Percentiles rank a stretch among this genome's conserved stretches.
These are phyloP conservation scores for Cercis canadensis DNA, from an alignment of 306 rosid genomes.

Conservation along the genomic window DNA sequence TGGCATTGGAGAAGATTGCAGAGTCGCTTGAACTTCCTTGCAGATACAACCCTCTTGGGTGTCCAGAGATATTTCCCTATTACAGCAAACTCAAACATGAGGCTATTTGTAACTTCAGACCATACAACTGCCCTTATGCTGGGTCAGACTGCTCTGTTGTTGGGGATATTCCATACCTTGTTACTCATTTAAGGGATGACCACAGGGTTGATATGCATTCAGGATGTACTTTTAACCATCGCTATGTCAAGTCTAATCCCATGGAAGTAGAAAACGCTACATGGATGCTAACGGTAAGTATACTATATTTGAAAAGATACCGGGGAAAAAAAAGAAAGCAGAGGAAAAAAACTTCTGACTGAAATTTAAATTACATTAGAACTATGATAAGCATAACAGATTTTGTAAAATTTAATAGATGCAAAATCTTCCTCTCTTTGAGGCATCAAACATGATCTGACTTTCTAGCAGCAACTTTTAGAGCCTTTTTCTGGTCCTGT, in stretches of 20 bases:
- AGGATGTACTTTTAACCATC: slow-evolving; percentile 84
- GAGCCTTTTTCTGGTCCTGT: neutral
- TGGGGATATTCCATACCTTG: slow-evolving; percentile 72
- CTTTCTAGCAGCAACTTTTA: neutral
- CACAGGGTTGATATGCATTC: slow-evolving; percentile 89
- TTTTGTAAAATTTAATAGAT: neutral
- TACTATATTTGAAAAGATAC: slow-evolving; percentile 3
- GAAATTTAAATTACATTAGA: neutral
- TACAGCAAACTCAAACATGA: slow-evolving; percentile 79
- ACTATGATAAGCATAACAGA: neutral
- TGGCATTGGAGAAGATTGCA: slow-evolving; percentile 81
- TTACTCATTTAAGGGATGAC: slow-evolving; percentile 72
- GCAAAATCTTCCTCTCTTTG: too few relatives aligned
- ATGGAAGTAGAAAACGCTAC: slow-evolving; percentile 86
- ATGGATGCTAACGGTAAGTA: slow-evolving; percentile 84
- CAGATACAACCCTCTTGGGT: slow-evolving; percentile 66
- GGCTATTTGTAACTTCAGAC: slow-evolving; percentile 70
- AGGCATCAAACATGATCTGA: neutral
- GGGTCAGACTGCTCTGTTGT: slow-evolving; percentile 79
- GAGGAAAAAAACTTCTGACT: neutral
- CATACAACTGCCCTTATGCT: slow-evolving; percentile 80
- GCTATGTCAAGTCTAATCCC: slow-evolving; percentile 81
- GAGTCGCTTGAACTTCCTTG: slow-evolving; percentile 82
- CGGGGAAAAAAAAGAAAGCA: slow-evolving; percentile 1
- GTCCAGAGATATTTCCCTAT: slow-evolving; percentile 80